phyloP scores from a whole-genome alignment of 2,329 filamentous ascomycete species.

The Grosmannia clavigera region DNA sequence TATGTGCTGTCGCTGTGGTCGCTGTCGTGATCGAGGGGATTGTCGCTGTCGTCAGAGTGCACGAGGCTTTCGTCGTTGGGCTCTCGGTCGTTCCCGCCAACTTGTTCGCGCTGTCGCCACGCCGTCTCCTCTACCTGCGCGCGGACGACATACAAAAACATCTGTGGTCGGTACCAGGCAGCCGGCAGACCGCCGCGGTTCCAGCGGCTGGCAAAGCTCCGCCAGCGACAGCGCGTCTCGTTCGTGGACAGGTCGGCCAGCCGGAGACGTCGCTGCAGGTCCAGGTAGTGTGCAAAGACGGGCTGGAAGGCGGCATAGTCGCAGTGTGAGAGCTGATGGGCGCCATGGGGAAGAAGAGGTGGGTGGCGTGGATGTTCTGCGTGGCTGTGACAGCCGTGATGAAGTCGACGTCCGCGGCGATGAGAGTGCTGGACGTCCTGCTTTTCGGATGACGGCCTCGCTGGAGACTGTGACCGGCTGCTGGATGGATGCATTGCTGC shows the following conservation, averaged over 20 bases:
- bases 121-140: slow-evolving; percentile 18
- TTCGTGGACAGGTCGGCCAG: slow-evolving; percentile 57
- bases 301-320: slow-evolving; percentile 56
- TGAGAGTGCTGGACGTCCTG: background rate
- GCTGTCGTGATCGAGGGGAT: slow-evolving; percentile 12
- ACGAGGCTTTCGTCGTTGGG: background rate
- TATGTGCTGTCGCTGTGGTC: slow-evolving; percentile 27
- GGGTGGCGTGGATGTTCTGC: slow-evolving; percentile 16
- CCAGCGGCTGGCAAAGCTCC: slow-evolving; percentile 87
- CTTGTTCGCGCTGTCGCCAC: background rate
- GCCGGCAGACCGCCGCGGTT: slow-evolving; percentile 78
- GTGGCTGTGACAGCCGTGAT: slow-evolving; percentile 4
- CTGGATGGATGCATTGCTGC: no score
- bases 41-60: background rate
- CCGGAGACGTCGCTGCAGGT: slow-evolving; percentile 70
- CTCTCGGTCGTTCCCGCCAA: background rate
- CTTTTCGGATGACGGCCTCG: background rate
- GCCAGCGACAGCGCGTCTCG: slow-evolving; percentile 79
- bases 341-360: slow-evolving; percentile 49
- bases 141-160: slow-evolving; percentile 4
- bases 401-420: background rate
- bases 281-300: slow-evolving; percentile 73
- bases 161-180: slow-evolving; percentile 20
- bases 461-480: no score
- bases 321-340: slow-evolving; percentile 52